Evolutionary conservation across 768 basidiomycete species (phyloP).

Genomic region (Boletus tylopilopsis): DNA sequence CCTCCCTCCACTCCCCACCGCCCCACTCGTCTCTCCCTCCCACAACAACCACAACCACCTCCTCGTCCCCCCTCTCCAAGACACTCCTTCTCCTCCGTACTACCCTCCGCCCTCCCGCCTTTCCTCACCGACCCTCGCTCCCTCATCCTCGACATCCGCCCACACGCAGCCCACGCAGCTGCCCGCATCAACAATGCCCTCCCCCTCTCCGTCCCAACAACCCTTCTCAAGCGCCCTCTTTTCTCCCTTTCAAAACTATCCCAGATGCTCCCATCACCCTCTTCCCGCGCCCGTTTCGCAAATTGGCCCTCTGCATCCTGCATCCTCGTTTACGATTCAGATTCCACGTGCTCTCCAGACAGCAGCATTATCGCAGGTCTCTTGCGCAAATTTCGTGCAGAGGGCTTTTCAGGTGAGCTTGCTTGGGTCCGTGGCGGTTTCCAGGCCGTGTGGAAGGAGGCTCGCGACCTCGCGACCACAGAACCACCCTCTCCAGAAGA

Average conservation of each 20-base stretch:
- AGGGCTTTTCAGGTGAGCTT: conserved; percentile 59
- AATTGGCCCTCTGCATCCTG: conserved; percentile 53
- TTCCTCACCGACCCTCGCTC: conserved; percentile 34
- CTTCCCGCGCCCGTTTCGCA: conserved; percentile 56
- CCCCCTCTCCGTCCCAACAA: conserved; percentile 90
- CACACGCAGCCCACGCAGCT: conserved; percentile 66
- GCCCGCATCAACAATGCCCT: conserved; percentile 68
- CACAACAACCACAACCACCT: not conserved
- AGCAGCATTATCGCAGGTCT: conserved; percentile 69
- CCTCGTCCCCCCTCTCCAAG: not conserved
- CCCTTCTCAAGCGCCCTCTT: conserved; percentile 85
- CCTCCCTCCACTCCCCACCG: conserved; percentile 17
- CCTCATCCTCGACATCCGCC: conserved; percentile 86
- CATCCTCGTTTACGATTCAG: conserved; percentile 86
- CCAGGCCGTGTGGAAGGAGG: conserved; percentile 58
- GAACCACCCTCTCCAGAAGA: conserved; percentile 46
- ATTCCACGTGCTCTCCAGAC: conserved; percentile 57
- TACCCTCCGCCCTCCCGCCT: conserved; percentile 28
- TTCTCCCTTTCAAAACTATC: conserved; percentile 77
- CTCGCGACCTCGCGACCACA: conserved; percentile 49
- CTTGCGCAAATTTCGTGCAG: conserved; percentile 67
- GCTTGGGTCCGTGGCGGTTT: conserved; percentile 84
- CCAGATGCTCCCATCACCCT: conserved; percentile 70
- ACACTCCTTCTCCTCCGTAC: conserved; percentile 22
- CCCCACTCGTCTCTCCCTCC: conserved; percentile 8